Evolutionary conservation across 306 rosid species (phyloP), one percentile per base, ranked within the genome.

Genomic region (Luffa acutangula): DNA sequence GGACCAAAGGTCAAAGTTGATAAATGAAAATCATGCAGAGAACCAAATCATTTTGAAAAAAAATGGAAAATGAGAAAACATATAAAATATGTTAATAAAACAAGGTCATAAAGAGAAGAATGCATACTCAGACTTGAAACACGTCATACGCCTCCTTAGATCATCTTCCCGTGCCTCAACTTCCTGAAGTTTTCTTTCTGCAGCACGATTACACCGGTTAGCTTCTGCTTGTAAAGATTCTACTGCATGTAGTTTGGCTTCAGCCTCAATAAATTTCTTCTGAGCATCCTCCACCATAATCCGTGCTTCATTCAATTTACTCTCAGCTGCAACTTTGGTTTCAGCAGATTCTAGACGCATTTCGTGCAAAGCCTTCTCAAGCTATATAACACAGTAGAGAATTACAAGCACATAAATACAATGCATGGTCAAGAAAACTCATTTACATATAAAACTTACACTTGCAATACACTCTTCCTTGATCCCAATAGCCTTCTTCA

Each of bases 131-230:
- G 86, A 86, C 84, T 96, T 93, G 88, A 91, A 96, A 21, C 96
- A 85, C 18, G 81, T 73, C 77, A 89, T 86, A 74, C 82, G 90
- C 81, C 92, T 88, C 80, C 93, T 88, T 57, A 96, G 96, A 78
- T 90, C 96, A 88, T 96, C 98, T 87, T 93, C 99, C 56, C 97
- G 97, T 72, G 92, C 93, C 86, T 93, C 97, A 79, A 93, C 89
- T 85, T 96, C 98, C 71, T 80, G 93, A 79, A 96, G 86, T 84
- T 93, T 93, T 81, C 99, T 90, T 85, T 96, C 98, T 31, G 99
- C 92, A 18, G 87, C 75, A 81, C 72, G 83, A 73, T 85, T 88
- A 86, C 82, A 96, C 67, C 92, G 86, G 70, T 49, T 83, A 21
- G 98, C 91, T 85, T 96, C 99, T 39, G 78, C 89, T 78, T 90